Evolutionary conservation across 306 rosid genomes (phyloP).

Genomic region (Styphnolobium japonicum): DNA sequence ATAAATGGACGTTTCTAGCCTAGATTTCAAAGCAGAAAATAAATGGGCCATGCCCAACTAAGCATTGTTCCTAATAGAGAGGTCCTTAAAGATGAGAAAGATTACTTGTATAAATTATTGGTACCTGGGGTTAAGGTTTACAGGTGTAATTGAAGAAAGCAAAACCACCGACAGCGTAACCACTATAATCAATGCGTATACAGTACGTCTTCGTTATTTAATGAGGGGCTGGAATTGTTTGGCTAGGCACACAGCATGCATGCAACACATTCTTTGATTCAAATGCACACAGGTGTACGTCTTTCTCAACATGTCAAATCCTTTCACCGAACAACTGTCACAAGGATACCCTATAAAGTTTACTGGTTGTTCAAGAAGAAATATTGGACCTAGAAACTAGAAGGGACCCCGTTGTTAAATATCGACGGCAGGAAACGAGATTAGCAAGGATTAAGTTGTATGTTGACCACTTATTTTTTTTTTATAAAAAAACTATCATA

Average conservation of each 20-base stretch:
- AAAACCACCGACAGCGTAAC: not conserved
- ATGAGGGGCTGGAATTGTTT: constrained; percentile 1
- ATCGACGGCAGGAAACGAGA: no score
- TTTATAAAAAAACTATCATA: no score
- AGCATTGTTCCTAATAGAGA: not conserved
- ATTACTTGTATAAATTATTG: not conserved
- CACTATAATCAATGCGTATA: not conserved
- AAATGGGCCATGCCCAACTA: not conserved
- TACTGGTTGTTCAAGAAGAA: not conserved
- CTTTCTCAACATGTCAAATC: not conserved
- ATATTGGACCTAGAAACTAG: not conserved
- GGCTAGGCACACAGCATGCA: not conserved
- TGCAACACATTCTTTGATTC: not conserved
- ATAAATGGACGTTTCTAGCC: no score
- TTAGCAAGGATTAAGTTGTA: no score
- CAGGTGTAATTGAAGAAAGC: not conserved
- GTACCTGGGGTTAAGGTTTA: not conserved
- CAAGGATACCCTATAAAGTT: not conserved
- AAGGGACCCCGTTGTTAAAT: not conserved
- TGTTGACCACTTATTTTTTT: no score
- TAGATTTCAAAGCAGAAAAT: not conserved
- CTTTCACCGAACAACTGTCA: not conserved
- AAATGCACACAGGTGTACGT: not conserved
- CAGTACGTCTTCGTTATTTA: not conserved
- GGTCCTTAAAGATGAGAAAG: not conserved